Conservation (phyloP, 176 grass and related monocot species). For the Triticum turgidum region DNA sequence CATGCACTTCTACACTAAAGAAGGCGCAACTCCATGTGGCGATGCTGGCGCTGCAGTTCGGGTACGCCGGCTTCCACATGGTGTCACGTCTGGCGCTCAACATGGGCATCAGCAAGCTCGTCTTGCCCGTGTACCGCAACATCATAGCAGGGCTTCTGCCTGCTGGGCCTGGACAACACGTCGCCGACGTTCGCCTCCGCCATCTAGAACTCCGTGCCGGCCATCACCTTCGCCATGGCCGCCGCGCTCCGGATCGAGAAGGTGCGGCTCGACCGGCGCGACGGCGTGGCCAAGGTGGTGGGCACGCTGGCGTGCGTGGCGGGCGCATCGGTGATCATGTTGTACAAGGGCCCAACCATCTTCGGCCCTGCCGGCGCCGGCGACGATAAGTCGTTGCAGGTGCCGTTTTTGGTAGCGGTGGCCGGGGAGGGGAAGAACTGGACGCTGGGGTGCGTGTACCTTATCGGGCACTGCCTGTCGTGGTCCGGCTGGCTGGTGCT, state of each 20-base stretch:
- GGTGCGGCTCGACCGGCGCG: slow-evolving; percentile 68
- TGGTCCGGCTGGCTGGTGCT: slow-evolving; percentile 99
- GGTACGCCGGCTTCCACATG: slow-evolving; percentile 91
- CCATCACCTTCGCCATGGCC: slow-evolving; percentile 98
- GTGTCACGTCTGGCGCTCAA: slow-evolving; percentile 90
- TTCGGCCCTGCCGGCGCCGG: slow-evolving; percentile 39
- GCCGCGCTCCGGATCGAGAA: slow-evolving; percentile 84
- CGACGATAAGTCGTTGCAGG: neutral
- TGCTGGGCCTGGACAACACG: slow-evolving; percentile 87
- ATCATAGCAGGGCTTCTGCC: slow-evolving; percentile 99
- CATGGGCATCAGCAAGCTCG: slow-evolving; percentile 98
- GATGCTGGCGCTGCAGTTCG: slow-evolving; percentile 96
- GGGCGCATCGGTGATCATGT: slow-evolving; percentile 83
- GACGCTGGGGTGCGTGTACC: slow-evolving; percentile 90
- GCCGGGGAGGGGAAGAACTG: slow-evolving; percentile 63
- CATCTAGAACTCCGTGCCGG: slow-evolving; percentile 94
- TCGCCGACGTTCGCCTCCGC: slow-evolving; percentile 90
- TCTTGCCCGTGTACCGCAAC: slow-evolving; percentile 97
- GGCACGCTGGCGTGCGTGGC: slow-evolving; percentile 85
- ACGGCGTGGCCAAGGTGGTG: slow-evolving; percentile 75
- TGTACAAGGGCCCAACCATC: slow-evolving; percentile 88
- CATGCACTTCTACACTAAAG: neutral
- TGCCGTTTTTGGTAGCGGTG: neutral
- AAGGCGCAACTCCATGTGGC: slow-evolving; percentile 87
- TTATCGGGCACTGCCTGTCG: slow-evolving; percentile 94